Base-by-base conservation (phyloP, 2,329 filamentous ascomycete species). In the Biscogniauxia mediterranea region DNA sequence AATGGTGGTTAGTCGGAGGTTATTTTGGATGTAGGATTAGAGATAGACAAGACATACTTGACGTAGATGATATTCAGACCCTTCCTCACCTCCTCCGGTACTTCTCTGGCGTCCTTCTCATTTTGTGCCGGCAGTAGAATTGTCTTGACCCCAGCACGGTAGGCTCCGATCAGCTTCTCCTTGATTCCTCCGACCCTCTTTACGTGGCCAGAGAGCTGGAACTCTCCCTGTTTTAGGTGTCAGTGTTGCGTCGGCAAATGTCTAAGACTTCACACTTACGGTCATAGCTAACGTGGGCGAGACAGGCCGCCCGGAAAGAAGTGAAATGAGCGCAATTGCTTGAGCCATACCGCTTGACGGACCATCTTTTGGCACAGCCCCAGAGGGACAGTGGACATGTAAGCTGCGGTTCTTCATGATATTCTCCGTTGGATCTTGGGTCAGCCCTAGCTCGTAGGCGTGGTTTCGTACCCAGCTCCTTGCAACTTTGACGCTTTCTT, bases 121-220 rank as follows among this genome's bases (percentile, higher is more conserved):
- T 99, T 99, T 68, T 91, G 89, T 32, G 89, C 85, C 2, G 95
- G 95, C 7, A 99, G 80, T 62, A 99, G 76, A 7, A 99, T 94
- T 32, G 92, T 94, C 83, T 97, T 96, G 64, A 99, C 94, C 26
- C 95, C 95, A 1, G 95, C 95, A 59, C 94, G 85, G 73, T 96
- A 82, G 8, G 95, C 95, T 21, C 95, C 95, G 73, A 99, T 98
- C 57, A 98, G 83, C 77, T 99, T 99, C 85, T 99, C 94, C 79
- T 98, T 97, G 79, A 99, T 98, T 19, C 95, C 95, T 57, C 95
- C 95, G 42, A 99, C 95, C 25, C 94, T 92, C 77, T 95, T 92
- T 60, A 99, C 90, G 66, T 93, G 88, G 21, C 95, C 95, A 51
- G 95, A 86, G 25, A 99, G 85, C 60, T 90, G 92, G 64, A 89